phyloP scores from a whole-genome alignment of 1,284 basidiomycete genomes.

The Schizophyllum amplum region DNA sequence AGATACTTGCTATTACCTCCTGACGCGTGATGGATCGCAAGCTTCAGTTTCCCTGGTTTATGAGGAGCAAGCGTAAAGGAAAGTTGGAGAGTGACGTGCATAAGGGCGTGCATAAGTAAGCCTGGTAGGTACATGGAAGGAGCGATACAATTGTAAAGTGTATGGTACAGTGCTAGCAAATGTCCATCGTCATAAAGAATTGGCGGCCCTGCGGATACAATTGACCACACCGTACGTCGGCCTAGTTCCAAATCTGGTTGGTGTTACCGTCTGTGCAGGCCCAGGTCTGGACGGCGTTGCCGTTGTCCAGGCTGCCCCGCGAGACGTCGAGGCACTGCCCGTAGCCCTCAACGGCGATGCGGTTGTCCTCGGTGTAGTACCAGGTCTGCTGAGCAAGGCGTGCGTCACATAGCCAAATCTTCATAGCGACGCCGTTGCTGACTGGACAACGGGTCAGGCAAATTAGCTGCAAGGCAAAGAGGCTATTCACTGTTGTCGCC shows the following conservation, averaged over 20 bases:
- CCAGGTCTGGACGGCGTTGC: constrained; percentile 14
- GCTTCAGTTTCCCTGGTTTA: too few species aligned
- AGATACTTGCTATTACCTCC: too few species aligned
- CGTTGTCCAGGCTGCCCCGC: constrained; percentile 11
- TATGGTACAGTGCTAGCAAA: too few species aligned
- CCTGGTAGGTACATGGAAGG: too few species aligned
- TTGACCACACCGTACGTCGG: not conserved
- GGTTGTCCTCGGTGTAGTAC: constrained; percentile 11
- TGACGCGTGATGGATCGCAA: too few species aligned
- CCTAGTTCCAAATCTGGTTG: constrained; percentile 9
- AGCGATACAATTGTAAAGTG: too few species aligned
- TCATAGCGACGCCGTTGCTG: constrained; percentile 14
- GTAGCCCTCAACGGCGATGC: not conserved
- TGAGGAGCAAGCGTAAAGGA: too few species aligned
- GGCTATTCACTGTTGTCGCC: not conserved
- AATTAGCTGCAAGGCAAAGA: constrained; percentile 14
- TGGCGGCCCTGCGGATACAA: too few species aligned
- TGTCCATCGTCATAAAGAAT: too few species aligned
- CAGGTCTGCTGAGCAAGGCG: constrained; percentile 16
- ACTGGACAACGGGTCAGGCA: not conserved
- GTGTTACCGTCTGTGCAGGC: constrained; percentile 10
- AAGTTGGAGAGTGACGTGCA: too few species aligned
- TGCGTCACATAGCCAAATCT: constrained; percentile 17
- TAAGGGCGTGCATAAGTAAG: too few species aligned
- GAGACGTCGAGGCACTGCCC: constrained; percentile 15